phyloP scores from a whole-genome alignment of 164 flowering plant species.

The Platanus orientalis region DNA sequence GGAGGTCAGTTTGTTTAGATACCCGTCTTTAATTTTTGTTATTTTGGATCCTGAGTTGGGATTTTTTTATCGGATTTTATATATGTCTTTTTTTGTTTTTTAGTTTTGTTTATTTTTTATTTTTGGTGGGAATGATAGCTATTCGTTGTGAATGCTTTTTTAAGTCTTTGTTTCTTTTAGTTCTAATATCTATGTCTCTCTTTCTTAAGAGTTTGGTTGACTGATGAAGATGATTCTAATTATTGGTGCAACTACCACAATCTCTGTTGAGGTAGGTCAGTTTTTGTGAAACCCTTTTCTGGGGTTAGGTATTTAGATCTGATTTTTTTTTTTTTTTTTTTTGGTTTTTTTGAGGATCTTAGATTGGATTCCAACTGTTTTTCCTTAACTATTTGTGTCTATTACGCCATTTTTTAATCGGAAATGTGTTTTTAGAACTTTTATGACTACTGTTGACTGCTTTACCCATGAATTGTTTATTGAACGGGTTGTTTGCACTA shows the following conservation, averaged over 20 bases:
- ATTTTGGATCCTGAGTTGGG: conserved; percentile 1
- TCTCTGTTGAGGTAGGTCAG: neutral
- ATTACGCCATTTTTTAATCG: no score
- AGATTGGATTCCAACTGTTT: neutral
- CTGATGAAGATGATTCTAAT: neutral
- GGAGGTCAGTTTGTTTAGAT: conserved; percentile 60
- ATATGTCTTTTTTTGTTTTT: neutral
- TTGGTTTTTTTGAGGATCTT: neutral
- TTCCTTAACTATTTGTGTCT: no score
- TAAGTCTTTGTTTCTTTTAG: neutral
- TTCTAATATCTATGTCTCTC: neutral
- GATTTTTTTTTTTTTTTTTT: neutral
- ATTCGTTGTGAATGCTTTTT: no score
- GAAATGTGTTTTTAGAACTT: neutral
- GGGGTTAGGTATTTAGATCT: neutral
- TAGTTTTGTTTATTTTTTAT: neutral
- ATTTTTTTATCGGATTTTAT: neutral
- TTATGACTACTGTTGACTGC: neutral
- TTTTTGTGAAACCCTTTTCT: neutral
- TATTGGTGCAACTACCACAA: neutral
- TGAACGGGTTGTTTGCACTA: no score
- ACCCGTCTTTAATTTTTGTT: conserved; percentile 8
- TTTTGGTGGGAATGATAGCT: neutral
- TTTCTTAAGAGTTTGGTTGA: neutral
- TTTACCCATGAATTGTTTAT: neutral